Base-by-base conservation (phyloP, 805 yeast genomes). In the Nakazawaea holstii region DNA sequence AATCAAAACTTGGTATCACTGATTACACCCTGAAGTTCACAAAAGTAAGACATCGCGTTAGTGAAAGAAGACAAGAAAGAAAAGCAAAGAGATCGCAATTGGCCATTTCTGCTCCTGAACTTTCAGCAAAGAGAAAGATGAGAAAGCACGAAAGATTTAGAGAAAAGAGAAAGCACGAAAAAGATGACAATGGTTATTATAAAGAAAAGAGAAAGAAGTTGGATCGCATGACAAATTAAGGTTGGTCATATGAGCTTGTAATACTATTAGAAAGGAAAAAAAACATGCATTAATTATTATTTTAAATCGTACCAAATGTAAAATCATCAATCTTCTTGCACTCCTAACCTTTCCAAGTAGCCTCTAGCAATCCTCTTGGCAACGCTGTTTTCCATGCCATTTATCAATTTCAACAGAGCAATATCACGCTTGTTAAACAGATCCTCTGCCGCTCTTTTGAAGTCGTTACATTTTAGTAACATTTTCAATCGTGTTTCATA, bases 21-120 rank as follows among this genome's bases (percentile, higher is more conserved):
- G 81, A 74, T 26, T 92, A 84, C 59, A 76, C 87, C 10, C 62
- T 68, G 17, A 65, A 78, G 1, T 84, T 82, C 58, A 68, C 86
- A 1, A 68, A 69, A 39, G 94, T 89, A n/a, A 79, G 80, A 59
- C 79, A 74, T 53, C 57, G 58, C 14, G 83, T 91, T 24, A 66
- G 64, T 28, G 68, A 69, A 32, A 78, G 88, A 62, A 77, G 97
- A 58, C 75, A 76, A 49, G 95, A 88, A 42, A 79, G 97, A 65
- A 80, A 74, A 59, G 76, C 86, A 0, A 84, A 82, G 59, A 74
- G 90, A 49, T 85, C 95, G 0, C 82, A 85, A 49, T 67, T 88
- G 60, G 85, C 89, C 2, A 72, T 91, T 9, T 76, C 74, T 17
- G 86, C 84, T 4, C 98, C 98, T 0, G 96, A 85, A 13, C 66